These are phyloP conservation scores for Melocanna baccifera DNA, from an alignment of 176 grass and related monocot species.

Conservation along the genomic window DNA sequence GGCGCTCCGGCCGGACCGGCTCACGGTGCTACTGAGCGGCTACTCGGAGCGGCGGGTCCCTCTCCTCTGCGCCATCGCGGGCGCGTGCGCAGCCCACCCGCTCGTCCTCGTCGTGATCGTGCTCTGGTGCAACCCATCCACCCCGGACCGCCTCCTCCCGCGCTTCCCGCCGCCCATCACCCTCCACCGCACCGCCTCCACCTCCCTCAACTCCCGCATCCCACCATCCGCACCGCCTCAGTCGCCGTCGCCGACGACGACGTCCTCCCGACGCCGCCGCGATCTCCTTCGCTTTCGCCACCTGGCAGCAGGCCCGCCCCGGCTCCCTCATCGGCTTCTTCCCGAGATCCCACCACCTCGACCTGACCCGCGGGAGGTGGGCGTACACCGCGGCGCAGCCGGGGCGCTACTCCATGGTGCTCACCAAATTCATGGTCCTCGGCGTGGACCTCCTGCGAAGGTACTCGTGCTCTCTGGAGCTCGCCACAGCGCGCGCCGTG, in stretches of 20 bases:
- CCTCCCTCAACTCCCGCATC: slow-evolving; percentile 78
- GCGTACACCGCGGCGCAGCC: slow-evolving; percentile 58
- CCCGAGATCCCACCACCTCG: slow-evolving; percentile 69
- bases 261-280: slow-evolving; percentile 46
- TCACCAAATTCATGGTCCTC: slow-evolving; percentile 81
- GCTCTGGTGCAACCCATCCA: slow-evolving; percentile 76
- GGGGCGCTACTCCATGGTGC: slow-evolving; percentile 80
- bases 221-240: slow-evolving; percentile 50
- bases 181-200: slow-evolving; percentile 44
- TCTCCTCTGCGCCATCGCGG: slow-evolving; percentile 57
- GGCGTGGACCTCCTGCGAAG: slow-evolving; percentile 32
- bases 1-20: slow-evolving; percentile 49
- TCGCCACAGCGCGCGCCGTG: slow-evolving; percentile 49
- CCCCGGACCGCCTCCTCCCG: slow-evolving; percentile 24
- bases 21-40: slow-evolving; percentile 75
- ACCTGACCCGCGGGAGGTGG: slow-evolving; percentile 56
- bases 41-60: slow-evolving; percentile 68
- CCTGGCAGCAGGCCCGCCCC: slow-evolving; percentile 28
- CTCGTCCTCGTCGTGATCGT: slow-evolving; percentile 53
- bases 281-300: slow-evolving; percentile 63
- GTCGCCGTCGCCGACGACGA: slow-evolving; percentile 68
- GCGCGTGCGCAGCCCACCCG: slow-evolving; percentile 54
- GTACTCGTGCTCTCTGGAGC: slow-evolving; percentile 69
- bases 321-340: slow-evolving; percentile 73
- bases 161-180: slow-evolving; percentile 40